phyloP scores from a whole-genome alignment of 768 basidiomycete species.

The Amanita subjunquillea region DNA sequence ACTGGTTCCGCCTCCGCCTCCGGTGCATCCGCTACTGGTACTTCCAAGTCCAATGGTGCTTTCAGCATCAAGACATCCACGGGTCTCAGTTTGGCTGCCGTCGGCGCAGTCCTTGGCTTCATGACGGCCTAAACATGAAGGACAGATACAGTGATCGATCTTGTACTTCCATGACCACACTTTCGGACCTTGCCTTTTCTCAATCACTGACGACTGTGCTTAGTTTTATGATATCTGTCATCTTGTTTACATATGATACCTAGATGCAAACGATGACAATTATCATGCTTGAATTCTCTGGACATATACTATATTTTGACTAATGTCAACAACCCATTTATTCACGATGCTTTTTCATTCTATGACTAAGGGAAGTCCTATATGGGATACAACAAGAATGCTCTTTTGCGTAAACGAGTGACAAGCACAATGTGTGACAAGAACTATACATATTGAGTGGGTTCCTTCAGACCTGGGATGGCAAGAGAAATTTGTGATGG shows the following conservation, averaged over 20 bases:
- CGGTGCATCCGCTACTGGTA: neutral
- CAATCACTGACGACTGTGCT: neutral
- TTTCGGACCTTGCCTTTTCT: neutral
- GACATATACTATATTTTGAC: neutral
- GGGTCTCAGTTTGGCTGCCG: conserved; percentile 3
- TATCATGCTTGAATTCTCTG: neutral
- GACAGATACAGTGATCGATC: neutral
- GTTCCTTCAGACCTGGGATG: neutral
- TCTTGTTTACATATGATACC: neutral
- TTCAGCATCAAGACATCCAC: conserved; percentile 1
- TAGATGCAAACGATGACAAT: neutral
- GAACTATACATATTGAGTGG: neutral
- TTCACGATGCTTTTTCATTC: neutral
- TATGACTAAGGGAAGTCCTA: neutral
- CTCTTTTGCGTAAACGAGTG: neutral
- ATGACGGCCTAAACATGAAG: conserved; percentile 2
- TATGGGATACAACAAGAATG: no score
- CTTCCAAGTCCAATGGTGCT: neutral
- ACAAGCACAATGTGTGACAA: neutral
- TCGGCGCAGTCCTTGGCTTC: conserved; percentile 6
- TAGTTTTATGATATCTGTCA: neutral
- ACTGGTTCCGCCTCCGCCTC: neutral
- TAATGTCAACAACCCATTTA: neutral
- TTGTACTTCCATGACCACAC: neutral
- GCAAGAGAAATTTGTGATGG: neutral